A percentile compares a stretch with the other conserved stretches of the same genome.
phyloP scores from a whole-genome alignment of 23 red algal genomes.

The Gracilaria caudata region DNA sequence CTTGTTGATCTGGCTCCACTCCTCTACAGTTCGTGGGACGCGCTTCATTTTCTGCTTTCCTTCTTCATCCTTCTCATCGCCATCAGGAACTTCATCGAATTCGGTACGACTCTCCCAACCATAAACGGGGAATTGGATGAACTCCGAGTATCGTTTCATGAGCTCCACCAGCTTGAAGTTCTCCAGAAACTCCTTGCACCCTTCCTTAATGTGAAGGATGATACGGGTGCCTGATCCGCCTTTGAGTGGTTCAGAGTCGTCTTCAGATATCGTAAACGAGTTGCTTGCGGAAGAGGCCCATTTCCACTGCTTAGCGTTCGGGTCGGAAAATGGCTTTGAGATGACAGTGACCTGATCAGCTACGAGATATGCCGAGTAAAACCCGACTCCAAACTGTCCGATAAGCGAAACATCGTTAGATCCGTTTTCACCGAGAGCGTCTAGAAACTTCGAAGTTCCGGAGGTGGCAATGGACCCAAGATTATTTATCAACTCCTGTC shows the following conservation, averaged over 20 bases:
- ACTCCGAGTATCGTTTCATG: slow-evolving; percentile 96
- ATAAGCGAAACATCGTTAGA: slow-evolving; percentile 86
- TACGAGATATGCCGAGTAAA: slow-evolving; percentile 97
- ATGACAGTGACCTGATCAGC: slow-evolving; percentile 86
- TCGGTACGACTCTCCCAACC: slow-evolving; percentile 85
- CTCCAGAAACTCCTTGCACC: slow-evolving; percentile 85
- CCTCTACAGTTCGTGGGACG: slow-evolving; percentile 79
- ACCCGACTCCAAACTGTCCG: slow-evolving; percentile 98
- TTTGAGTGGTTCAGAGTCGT: slow-evolving; percentile 68
- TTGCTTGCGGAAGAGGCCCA: slow-evolving; percentile 84
- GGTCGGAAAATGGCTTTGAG: slow-evolving; percentile 73
- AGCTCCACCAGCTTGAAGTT: slow-evolving; percentile 73
- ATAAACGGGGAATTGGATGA: slow-evolving; percentile 92
- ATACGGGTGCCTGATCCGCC: slow-evolving; percentile 80
- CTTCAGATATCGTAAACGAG: slow-evolving; percentile 81
- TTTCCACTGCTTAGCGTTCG: slow-evolving; percentile 62
- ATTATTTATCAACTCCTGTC: slow-evolving; percentile 92
- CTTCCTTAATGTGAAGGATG: slow-evolving; percentile 84
- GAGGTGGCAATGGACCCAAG: slow-evolving; percentile 95
- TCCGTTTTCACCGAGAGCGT: slow-evolving; percentile 83
- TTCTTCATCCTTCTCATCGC: slow-evolving; percentile 86
- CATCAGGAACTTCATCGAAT: slow-evolving; percentile 84
- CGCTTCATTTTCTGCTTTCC: slow-evolving; percentile 90
- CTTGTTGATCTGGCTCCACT: slow-evolving; percentile 93
- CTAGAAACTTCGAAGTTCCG: slow-evolving; percentile 96